Conservation (phyloP, 441 rosid species). For the Gossypium trilobum region DNA sequence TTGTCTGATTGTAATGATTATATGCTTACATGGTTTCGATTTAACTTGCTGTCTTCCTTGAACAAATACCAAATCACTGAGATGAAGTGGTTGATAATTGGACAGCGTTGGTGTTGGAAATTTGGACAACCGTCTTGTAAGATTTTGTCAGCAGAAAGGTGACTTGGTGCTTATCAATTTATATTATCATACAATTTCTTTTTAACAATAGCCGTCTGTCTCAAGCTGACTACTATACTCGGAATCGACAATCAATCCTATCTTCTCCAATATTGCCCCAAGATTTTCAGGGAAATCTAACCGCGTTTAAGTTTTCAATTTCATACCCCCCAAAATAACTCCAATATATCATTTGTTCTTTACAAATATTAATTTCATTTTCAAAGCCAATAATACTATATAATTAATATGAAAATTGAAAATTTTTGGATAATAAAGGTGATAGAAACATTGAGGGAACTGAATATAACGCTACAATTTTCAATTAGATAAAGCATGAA, state of each 20-base stretch:
- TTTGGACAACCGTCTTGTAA: background rate
- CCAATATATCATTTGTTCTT: no score
- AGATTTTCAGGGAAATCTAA: no score
- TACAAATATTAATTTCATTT: no score
- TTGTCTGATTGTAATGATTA: constrained; percentile 16
- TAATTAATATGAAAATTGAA: no score
- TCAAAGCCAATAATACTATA: no score
- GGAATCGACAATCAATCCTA: background rate
- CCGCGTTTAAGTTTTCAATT: no score
- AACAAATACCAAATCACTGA: constrained; percentile 5
- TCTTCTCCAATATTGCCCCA: no score
- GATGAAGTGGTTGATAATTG: constrained; percentile 18
- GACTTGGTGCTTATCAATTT: constrained; percentile 22
- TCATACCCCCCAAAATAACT: no score
- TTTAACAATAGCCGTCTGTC: background rate
- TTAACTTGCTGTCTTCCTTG: constrained; percentile 13
- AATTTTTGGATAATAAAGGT: no score
- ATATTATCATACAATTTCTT: background rate
- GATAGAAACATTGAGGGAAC: no score
- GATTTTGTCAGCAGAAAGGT: constrained; percentile 16
- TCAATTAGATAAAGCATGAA: background rate
- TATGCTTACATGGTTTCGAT: constrained; percentile 7
- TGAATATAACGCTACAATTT: no score
- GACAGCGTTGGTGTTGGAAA: constrained; percentile 5
- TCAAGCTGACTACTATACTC: background rate